Evolutionary conservation across 2,329 filamentous ascomycete genomes (phyloP), one percentile per base, ranked within the genome.

Genomic region (Westerdykella aurantiaca): DNA sequence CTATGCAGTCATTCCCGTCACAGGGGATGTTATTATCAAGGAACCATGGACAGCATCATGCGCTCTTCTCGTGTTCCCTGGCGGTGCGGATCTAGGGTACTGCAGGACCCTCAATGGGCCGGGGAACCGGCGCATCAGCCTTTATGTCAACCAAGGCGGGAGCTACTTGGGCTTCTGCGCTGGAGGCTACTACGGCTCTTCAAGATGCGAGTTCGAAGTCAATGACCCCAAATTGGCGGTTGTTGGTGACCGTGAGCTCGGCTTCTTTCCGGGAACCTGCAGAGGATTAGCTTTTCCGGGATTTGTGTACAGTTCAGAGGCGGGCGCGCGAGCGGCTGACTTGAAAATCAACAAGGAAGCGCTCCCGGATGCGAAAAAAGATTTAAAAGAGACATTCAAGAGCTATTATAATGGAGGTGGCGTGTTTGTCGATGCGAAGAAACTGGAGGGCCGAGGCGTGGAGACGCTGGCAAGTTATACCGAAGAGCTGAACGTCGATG

Each of bases 351-450:
- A 78, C 11, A 81, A 80, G 50, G 74, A 73, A 2, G 72, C 74
- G 0, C 80, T 94, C 47, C 66, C 69, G 0, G 58, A 57, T 6
- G 61, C 56, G 0, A 64, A 63, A 34, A 76, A 72, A 0, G 68
- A 70, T 3, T 63, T 85, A 1, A 78, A 83, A 0, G 76, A 80
- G 1, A 72, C 74, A 1, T 87, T 95, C 47, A 73, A 76, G 42
- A 83, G 81, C 12, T 98, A 98, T 63, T 96, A 91, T 66, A 98
- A 98, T 56, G 93, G 93, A 1, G 93, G 93, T 1, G 90, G 93
- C 3, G 82, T 95, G 1, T 98, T 97, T 70, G 87, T 95, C 1
- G 84, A 93, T 68, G 84, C 86, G 1, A 75, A 77, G 3, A 79
- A 76, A 37, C 73, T 80, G 44, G 70, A 73, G 43, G 75, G 78